These are phyloP conservation scores for Cryphonectria carpinicola DNA, from an alignment of 2,329 filamentous ascomycete genomes.

Conservation along the genomic window DNA sequence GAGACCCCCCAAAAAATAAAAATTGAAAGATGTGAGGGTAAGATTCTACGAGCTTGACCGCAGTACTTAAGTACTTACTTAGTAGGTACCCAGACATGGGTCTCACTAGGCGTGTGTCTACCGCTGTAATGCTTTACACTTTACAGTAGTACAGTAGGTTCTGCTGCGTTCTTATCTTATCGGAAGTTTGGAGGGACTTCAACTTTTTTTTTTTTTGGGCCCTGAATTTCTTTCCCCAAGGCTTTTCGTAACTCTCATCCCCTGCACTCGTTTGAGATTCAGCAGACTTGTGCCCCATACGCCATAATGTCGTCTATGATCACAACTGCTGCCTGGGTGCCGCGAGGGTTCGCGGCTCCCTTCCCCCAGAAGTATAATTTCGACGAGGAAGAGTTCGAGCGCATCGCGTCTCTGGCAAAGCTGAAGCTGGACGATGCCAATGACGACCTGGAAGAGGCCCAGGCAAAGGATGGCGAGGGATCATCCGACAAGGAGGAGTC, in stretches of 20 bases:
- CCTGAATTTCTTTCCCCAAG: neutral
- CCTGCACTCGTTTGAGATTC: conserved; percentile 1
- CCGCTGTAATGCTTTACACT: neutral
- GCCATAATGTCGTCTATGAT: conserved; percentile 69
- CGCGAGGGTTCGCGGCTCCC: conserved; percentile 74
- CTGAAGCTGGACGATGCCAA: conserved; percentile 90
- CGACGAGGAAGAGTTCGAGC: conserved; percentile 73
- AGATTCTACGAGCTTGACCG: neutral
- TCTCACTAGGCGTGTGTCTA: neutral
- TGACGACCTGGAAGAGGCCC: conserved; percentile 78
- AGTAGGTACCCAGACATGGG: neutral
- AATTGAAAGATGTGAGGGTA: neutral
- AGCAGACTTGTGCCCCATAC: conserved; percentile 5
- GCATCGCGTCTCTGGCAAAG: conserved; percentile 75
- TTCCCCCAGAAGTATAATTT: conserved; percentile 77
- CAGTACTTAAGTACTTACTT: neutral
- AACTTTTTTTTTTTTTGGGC: conserved; percentile 9
- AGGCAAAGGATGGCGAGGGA: conserved; percentile 45
- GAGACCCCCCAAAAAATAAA: neutral
- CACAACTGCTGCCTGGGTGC: conserved; percentile 76
- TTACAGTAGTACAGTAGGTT: neutral
- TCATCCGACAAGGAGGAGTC: conserved; percentile 28
- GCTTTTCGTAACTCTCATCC: conserved; percentile 3
- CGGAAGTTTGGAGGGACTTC: neutral
- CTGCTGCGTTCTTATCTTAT: conserved; percentile 14